Base-by-base conservation (phyloP, 2,329 filamentous ascomycete species). In the Botrytis galanthina region DNA sequence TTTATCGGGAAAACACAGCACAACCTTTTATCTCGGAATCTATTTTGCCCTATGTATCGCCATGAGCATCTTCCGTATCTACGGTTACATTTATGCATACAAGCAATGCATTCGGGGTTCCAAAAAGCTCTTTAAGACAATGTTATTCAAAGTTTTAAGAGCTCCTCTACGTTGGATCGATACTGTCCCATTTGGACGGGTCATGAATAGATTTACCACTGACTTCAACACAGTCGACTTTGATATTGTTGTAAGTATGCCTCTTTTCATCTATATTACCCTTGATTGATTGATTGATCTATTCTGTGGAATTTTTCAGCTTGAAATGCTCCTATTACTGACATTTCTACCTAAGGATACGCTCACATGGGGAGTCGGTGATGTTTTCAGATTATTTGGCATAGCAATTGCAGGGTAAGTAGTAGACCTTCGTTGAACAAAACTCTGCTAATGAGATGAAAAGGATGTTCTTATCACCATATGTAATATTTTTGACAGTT, bases 161-260 rank as follows among this genome's bases (percentile, higher is more conserved):
- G 89, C 92, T 9, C 92, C 91, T 0, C 84, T 94, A 26, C 86
- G 91, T 73, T 94, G 92, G 91, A 85, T 94, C 32, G 92, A 95
- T 78, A 94, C 91, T 0, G 89, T 93, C 0, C 92, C 92, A 0
- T 85, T 93, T 1, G 92, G 92, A 6, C 87, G 92, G 60, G 87
- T 94, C 46, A 84, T 94, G 42, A 94, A 94, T 82, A 87, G 92
- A 4, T 93, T 94, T 80, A 93, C 91, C 0, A 85, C 90, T 4
- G 92, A 95, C 81, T 93, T 94, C 81, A 60, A 59, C 54, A 59
- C 68, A 2, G 48, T 73, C 26, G 73, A 74, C 44, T 54, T 64
- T 35, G 61, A 74, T 37, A 48, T 74, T 35, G 64, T 51, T 60
- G 69, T 71, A 22, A 64, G 69, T 18, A 68, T 68, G 20, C 3